Evolutionary conservation across 352 stramenopile genomes (phyloP), one percentile per base, ranked within the genome.

Genomic region (Pythium phragmitis): DNA sequence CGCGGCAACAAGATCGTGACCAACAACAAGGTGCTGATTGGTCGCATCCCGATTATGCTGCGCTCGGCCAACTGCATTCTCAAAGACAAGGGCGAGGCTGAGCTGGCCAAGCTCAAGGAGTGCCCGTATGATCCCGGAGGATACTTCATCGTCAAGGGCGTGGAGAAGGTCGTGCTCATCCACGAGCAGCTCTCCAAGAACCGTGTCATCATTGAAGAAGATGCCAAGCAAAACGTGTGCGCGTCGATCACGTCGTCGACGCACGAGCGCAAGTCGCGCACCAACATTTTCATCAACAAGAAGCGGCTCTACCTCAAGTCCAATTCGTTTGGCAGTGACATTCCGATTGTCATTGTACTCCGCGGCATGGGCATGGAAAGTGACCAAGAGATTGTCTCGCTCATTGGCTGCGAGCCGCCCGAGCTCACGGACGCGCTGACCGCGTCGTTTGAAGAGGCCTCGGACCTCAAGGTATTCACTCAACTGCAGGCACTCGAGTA

Each of bases 111-210:
- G 55, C 93, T 99, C 72, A 98, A 99, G 75, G 98, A 99, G 85
- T 99, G 98, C 74, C 96, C 97, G 19, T 99, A 99, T 74, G 98
- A 99, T 80, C 97, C 98, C 23, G 98, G 98, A 67, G 98, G 98
- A 62, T 99, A 99, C 76, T 99, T 99, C 65, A 95, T 99, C 65
- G 95, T 99, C 28, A 98, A 99, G 68, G 97, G 96, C 46, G 85
- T 97, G 1, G 97, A 99, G 75, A 99, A 99, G 70, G 98, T 99
- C 17, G 98, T 99, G 75, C 79, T 99, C 4, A 99, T 99, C 74
- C 97, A 99, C 76, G 98, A 99, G 62, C 98, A 99, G 74, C 74
- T 99, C 49, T 98, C 87, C 41, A 99, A 99, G 79, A 99, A 99
- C 88, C 87, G 98, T 68, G 96, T 99, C 21, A 99, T 99, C 75